These are phyloP conservation scores for Astrephomene gubernaculifera DNA, from an alignment of 139 green algal genomes.

Conservation along the genomic window DNA sequence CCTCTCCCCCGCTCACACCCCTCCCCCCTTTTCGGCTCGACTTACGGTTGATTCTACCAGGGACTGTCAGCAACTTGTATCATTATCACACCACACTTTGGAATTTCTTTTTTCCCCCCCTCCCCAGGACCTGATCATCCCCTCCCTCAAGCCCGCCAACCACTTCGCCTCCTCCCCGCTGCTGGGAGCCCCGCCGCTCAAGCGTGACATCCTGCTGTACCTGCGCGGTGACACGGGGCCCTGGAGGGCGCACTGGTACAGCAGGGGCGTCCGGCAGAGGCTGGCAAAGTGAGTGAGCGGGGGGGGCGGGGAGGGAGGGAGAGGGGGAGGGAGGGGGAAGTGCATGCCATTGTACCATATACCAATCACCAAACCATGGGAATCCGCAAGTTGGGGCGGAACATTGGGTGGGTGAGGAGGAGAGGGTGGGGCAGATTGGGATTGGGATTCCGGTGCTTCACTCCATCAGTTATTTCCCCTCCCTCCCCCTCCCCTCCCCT, in stretches of 20 bases:
- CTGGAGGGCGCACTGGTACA: conserved; percentile 34
- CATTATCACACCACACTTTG: no score
- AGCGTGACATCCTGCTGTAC: conserved; percentile 52
- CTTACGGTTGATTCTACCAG: no score
- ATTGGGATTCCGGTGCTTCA: no score
- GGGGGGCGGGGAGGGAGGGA: not conserved
- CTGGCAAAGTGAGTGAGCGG: conserved; percentile 39
- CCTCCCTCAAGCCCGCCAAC: conserved; percentile 47
- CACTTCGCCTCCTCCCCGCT: conserved; percentile 37
- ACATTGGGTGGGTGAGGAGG: no score
- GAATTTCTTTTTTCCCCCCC: not conserved
- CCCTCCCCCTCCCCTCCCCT: not conserved
- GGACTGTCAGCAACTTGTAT: no score
- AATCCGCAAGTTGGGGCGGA: no score
- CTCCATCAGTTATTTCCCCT: not conserved
- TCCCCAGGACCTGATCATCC: conserved; percentile 60
- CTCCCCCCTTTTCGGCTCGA: no score
- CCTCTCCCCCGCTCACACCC: no score
- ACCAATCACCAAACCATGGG: no score
- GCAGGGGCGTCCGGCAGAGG: conserved; percentile 50
- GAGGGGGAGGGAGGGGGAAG: not conserved
- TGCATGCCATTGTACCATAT: no score
- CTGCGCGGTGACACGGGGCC: conserved; percentile 47
- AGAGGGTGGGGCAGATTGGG: not conserved
- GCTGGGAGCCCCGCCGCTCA: conserved; percentile 15